These are phyloP conservation scores for Trifolium dubium DNA, from an alignment of 306 rosid species.

Conservation along the genomic window DNA sequence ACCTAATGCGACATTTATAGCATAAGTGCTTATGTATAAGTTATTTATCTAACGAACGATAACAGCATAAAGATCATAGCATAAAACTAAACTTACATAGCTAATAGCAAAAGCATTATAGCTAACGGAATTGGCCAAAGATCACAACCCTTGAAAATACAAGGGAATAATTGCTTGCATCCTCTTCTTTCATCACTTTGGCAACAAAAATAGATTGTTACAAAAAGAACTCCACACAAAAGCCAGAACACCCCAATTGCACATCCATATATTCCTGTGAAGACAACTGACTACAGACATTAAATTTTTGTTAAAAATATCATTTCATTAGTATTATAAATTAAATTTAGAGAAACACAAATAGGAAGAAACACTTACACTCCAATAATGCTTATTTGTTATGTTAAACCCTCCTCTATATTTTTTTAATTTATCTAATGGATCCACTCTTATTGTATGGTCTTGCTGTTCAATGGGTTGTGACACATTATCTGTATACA, in stretches of 20 bases:
- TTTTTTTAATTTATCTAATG: slow-evolving; percentile 56
- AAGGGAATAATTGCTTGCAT: slow-evolving; percentile 28
- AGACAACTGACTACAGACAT: slow-evolving; percentile 65
- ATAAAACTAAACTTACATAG: slow-evolving; percentile 57
- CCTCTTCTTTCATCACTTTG: slow-evolving; percentile 41
- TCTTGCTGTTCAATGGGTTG: slow-evolving; percentile 38
- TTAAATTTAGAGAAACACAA: neutral
- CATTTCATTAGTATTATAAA: neutral
- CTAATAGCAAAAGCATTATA: slow-evolving; percentile 50
- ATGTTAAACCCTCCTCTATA: slow-evolving; percentile 76
- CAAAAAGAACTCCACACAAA: slow-evolving; percentile 52
- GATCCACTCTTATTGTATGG: slow-evolving; percentile 67
- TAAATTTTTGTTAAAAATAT: slow-evolving; percentile 24
- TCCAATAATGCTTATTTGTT: slow-evolving; percentile 80
- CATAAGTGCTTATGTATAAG: too few species aligned
- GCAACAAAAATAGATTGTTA: slow-evolving; percentile 43
- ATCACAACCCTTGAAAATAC: slow-evolving; percentile 43
- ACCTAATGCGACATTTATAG: too few species aligned
- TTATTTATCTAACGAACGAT: too few species aligned
- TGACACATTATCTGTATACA: slow-evolving; percentile 39
- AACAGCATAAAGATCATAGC: neutral
- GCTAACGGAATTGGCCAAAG: slow-evolving; percentile 49
- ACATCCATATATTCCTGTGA: slow-evolving; percentile 75
- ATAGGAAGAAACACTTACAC: slow-evolving; percentile 52
- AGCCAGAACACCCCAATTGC: slow-evolving; percentile 68